phyloP scores from a whole-genome alignment of 768 basidiomycete species.

The Tricholoma bakamatsutake region DNA sequence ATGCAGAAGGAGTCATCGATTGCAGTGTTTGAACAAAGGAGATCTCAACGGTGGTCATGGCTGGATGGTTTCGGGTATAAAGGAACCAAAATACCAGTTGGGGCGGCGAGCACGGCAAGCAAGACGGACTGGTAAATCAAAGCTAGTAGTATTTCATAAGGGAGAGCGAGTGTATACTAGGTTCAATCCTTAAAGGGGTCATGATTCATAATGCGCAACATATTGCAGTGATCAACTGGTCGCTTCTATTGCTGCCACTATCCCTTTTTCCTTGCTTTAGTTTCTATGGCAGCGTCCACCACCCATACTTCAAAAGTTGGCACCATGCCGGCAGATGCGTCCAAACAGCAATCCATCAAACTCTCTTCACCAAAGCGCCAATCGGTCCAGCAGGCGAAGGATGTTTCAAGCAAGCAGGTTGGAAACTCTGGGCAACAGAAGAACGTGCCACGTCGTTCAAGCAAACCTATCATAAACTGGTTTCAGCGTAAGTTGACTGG shows the following conservation, averaged over 20 bases:
- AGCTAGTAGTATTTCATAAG: neutral
- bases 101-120: conserved; percentile 30
- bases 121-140: conserved; percentile 67
- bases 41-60: conserved; percentile 89
- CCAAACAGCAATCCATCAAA: conserved; percentile 15
- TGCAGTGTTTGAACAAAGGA: conserved; percentile 67
- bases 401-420: conserved; percentile 11
- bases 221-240: no score
- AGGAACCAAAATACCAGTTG: conserved; percentile 65
- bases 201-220: no score
- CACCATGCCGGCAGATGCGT: conserved; percentile 1
- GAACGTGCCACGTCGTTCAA: conserved; percentile 62
- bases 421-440: conserved; percentile 42
- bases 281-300: conserved; percentile 1
- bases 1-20: conserved; percentile 76
- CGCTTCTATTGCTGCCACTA: neutral
- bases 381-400: conserved; percentile 11
- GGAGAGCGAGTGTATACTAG: neutral
- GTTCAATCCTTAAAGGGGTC: neutral
- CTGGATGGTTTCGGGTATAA: conserved; percentile 92
- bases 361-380: conserved; percentile 19
- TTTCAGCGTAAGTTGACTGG: conserved; percentile 83
- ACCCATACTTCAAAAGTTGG: neutral
- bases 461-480: conserved; percentile 88
- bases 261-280: neutral